phyloP scores from a whole-genome alignment of 352 stramenopile genomes.

The Pythium apleroticum region DNA sequence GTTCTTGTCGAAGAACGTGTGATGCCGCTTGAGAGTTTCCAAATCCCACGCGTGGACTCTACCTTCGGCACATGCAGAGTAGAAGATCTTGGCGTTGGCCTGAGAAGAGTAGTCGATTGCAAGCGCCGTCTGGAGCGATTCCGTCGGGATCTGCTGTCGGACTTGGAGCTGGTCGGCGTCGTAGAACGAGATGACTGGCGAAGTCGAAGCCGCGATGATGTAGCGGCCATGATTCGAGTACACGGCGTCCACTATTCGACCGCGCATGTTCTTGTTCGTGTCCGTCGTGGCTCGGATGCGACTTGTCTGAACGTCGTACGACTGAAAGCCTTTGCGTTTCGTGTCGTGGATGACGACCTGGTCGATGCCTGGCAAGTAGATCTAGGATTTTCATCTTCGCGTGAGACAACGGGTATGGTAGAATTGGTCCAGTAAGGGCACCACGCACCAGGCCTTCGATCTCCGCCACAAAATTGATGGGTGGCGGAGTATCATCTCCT shows the following conservation, averaged over 20 bases:
- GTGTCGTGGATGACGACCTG: slow-evolving; percentile 40
- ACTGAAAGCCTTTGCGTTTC: slow-evolving; percentile 35
- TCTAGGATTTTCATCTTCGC: slow-evolving; percentile 31
- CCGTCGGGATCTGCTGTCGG: slow-evolving; percentile 56
- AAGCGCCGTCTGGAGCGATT: slow-evolving; percentile 38
- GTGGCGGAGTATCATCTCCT: slow-evolving; percentile 23
- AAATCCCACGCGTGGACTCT: slow-evolving; percentile 51
- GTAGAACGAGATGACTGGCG: slow-evolving; percentile 52
- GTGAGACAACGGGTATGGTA: not conserved
- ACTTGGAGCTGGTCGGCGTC: slow-evolving; percentile 48
- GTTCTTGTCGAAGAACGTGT: slow-evolving; percentile 40
- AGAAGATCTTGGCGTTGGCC: slow-evolving; percentile 25
- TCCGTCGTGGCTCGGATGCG: slow-evolving; percentile 8
- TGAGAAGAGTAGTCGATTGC: slow-evolving; percentile 13
- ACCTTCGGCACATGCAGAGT: slow-evolving; percentile 38
- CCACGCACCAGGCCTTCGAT: slow-evolving; percentile 42
- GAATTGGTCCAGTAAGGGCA: not conserved
- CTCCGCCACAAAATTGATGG: slow-evolving; percentile 43
- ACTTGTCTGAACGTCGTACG: slow-evolving; percentile 36
- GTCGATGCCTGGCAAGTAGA: slow-evolving; percentile 25
- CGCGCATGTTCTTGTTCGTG: slow-evolving; percentile 1
- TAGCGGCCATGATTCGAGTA: slow-evolving; percentile 45
- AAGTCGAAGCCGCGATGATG: slow-evolving; percentile 48
- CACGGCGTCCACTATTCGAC: slow-evolving; percentile 39
- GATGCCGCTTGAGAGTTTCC: slow-evolving; percentile 27